These are phyloP conservation scores for Polytrichum formosum DNA, from an alignment of 225 moss, liverwort and hornwort genomes.

Conservation along the genomic window DNA sequence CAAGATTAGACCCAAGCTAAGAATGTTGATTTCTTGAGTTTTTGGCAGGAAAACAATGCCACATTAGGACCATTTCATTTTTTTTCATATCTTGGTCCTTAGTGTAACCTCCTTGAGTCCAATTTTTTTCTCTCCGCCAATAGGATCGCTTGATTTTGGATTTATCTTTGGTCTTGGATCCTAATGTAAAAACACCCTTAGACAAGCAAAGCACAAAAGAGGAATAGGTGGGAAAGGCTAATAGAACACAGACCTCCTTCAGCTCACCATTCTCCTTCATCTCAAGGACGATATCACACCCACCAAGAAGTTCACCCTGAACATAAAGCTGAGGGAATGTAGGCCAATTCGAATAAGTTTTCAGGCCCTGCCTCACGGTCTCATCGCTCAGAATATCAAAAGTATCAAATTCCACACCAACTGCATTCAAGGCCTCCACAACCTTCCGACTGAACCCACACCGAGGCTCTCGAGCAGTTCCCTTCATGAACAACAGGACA, in stretches of 20 bases:
- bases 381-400: conserved; percentile 48
- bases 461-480: conserved; percentile 42
- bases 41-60: too few relatives aligned
- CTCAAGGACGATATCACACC: conserved; percentile 56
- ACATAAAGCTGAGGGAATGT: conserved; percentile 60
- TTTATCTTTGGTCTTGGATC: too few relatives aligned
- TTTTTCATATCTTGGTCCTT: too few relatives aligned
- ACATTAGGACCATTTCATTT: too few relatives aligned
- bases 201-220: not conserved
- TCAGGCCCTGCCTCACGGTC: conserved; percentile 45
- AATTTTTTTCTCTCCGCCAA: too few relatives aligned
- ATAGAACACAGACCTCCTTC: conserved; percentile 36
- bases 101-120: too few relatives aligned
- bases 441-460: conserved; percentile 64
- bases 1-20: too few relatives aligned
- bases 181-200: not conserved
- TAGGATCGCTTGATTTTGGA: too few relatives aligned
- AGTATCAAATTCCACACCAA: conserved; percentile 46
- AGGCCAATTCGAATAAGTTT: conserved; percentile 54
- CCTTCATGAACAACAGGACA: conserved; percentile 61
- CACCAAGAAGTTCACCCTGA: conserved; percentile 54
- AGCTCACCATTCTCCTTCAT: conserved; percentile 60
- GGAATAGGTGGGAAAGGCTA: not conserved
- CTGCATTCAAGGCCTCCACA: conserved; percentile 38
- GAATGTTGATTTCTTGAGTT: too few relatives aligned